Base-by-base conservation (phyloP, 495 filamentous ascomycete genomes). In the Aspergillus carlsbadensis region DNA sequence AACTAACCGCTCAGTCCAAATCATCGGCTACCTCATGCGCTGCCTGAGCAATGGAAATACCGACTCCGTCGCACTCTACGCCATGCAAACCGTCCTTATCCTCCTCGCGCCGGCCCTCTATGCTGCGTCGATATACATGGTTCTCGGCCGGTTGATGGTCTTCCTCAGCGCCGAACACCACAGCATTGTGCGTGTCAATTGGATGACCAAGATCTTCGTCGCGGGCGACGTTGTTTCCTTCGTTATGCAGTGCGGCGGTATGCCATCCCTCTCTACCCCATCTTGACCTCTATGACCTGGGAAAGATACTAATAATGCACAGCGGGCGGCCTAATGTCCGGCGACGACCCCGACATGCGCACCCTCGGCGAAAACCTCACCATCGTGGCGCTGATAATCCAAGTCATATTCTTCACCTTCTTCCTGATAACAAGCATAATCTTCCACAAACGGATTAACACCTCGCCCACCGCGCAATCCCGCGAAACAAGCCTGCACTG, bases 381-480 rank as follows among this genome's bases (percentile, higher is more conserved):
- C 1, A 49, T 49, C 31, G 21, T 36, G n/a, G 45, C 29, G 10
- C 45, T 49, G 6, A 18, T 34, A 5, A 18, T 49, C 5, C 45
- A 49, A 36, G 6, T 49, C 31, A 10, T 49, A 11, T 49, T 49
- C 31, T 49, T 49, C 31, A 31, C 29, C 3, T 49, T 49, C 45
- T 49, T 49, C 45, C 17, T 49, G 0, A 5, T 49, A 15, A 49
- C 45, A 3, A 20, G 15, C 4, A 49, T 36, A 1, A 14, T 49
- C 45, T 36, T 52, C 14, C 49, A 52, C 49, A 14, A 11, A 24
- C 29, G 39, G 13, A 34, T 7, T 11, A 26, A 10, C 13, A 37
- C n/a, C 3, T 39, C 34, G 3, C 45, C 45, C 2, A 49, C 65
- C 69, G 0, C 88, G 84, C 84, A 46, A 63, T 49, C 71, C 67